A percentile compares a stretch with the other conserved stretches of the same genome.
Evolutionary conservation across 768 basidiomycete genomes (phyloP).

Genomic region (Candolleomyces eurysporus): DNA sequence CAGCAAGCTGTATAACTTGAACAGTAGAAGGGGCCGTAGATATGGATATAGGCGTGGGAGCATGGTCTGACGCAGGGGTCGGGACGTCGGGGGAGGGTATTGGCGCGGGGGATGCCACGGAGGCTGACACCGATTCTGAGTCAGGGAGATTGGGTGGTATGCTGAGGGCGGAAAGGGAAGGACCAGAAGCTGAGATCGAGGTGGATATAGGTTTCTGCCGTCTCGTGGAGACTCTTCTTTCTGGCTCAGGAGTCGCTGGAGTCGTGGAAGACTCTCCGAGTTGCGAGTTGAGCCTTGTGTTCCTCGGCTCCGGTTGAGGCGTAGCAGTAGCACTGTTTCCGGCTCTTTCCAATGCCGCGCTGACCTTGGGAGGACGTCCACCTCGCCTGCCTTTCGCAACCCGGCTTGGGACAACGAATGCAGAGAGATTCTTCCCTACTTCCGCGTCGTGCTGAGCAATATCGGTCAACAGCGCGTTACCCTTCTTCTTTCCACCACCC

Average conservation of each 20-base stretch:
- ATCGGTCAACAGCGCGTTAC: conserved; percentile 78
- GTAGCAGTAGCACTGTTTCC: not conserved
- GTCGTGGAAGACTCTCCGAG: conserved; percentile 27
- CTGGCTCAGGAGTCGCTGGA: conserved; percentile 21
- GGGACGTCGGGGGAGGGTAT: not conserved
- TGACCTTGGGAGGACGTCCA: conserved; percentile 8
- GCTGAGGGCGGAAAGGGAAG: not conserved
- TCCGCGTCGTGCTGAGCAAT: conserved; percentile 75
- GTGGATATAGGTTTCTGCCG: conserved; percentile 2
- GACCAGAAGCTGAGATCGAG: not conserved
- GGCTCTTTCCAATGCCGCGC: conserved; percentile 5
- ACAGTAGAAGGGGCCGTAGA: not conserved
- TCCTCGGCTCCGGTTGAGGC: conserved; percentile 41
- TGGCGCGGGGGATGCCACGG: not conserved
- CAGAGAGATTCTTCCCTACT: conserved; percentile 35
- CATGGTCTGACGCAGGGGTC: not conserved
- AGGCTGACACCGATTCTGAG: not conserved
- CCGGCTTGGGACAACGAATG: conserved; percentile 31
- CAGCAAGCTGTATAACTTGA: not conserved
- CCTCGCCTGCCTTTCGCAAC: conserved; percentile 41
- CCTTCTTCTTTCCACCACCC: conserved; percentile 70
- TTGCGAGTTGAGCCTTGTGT: conserved; percentile 26
- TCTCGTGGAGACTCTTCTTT: conserved; percentile 7
- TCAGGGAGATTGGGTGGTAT: not conserved
- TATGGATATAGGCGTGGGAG: conserved; percentile 4